These are phyloP conservation scores for Calonectria pseudoreteaudii DNA, from an alignment of 2,329 filamentous ascomycete species.

Conservation along the genomic window DNA sequence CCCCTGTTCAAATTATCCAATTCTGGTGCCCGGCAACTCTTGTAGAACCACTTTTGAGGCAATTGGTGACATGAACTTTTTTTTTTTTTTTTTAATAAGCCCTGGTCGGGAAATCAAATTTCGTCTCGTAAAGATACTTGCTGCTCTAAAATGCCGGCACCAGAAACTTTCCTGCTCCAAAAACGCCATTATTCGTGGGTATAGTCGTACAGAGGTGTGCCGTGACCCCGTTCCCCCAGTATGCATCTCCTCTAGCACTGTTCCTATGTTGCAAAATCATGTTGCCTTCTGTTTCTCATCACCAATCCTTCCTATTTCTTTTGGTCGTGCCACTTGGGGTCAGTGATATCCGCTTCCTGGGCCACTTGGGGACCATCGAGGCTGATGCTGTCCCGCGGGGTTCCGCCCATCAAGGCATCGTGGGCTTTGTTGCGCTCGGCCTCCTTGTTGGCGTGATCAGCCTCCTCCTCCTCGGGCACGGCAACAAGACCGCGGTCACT, in stretches of 20 bases:
- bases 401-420: constrained; percentile 45
- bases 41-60: not conserved
- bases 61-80: not conserved
- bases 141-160: constrained; percentile 18
- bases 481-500: constrained; percentile 53
- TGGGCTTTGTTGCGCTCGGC: constrained; percentile 38
- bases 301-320: not conserved
- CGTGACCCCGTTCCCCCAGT: constrained; percentile 18
- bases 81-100: no score
- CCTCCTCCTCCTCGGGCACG: constrained; percentile 54
- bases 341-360: constrained; percentile 43
- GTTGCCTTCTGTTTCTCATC: not conserved
- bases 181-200: constrained; percentile 42
- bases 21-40: not conserved
- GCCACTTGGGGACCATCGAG: constrained; percentile 29
- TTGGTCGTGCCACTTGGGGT: constrained; percentile 42
- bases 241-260: constrained; percentile 15
- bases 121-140: constrained; percentile 11
- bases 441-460: constrained; percentile 26
- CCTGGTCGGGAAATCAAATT: not conserved
- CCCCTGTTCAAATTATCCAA: not conserved
- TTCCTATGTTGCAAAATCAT: not conserved
- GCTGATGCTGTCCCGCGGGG: constrained; percentile 36
- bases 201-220: constrained; percentile 38
- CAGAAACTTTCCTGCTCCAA: constrained; percentile 22